Evolutionary conservation across 163 green algal genomes (phyloP).

Genomic region (Scenedesmus sp.): DNA sequence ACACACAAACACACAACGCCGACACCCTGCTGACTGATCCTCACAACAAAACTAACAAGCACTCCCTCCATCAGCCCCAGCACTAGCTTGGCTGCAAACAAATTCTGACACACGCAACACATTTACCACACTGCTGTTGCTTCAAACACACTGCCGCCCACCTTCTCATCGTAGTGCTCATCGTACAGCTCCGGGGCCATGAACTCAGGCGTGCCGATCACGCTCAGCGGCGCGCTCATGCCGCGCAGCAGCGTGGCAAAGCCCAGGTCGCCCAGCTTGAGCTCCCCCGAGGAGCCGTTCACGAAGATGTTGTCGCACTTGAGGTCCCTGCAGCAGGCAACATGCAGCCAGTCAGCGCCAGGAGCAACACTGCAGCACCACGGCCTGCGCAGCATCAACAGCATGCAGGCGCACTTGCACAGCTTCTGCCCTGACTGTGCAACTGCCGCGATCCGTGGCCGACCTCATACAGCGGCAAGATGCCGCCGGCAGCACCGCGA

Average conservation of each 20-base stretch:
- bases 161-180: slow-evolving; percentile 93
- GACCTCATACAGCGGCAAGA: not conserved
- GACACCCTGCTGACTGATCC: no score
- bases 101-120: no score
- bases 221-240: slow-evolving; percentile 60
- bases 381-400: not conserved
- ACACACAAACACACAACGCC: no score
- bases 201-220: slow-evolving; percentile 77
- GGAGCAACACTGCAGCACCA: not conserved
- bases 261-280: slow-evolving; percentile 94
- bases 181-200: slow-evolving; percentile 98
- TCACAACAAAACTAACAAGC: no score
- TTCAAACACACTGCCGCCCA: slow-evolving; percentile 58
- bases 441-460: no score
- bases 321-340: slow-evolving; percentile 73
- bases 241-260: slow-evolving; percentile 75
- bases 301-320: slow-evolving; percentile 94
- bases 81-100: no score
- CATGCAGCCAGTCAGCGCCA: not conserved
- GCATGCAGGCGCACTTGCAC: not conserved
- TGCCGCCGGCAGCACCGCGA: not conserved
- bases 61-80: no score
- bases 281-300: slow-evolving; percentile 83
- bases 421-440: not conserved
- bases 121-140: no score